phyloP scores from a whole-genome alignment of 2,329 filamentous ascomycete species.

The Colletotrichum lindemuthianum region DNA sequence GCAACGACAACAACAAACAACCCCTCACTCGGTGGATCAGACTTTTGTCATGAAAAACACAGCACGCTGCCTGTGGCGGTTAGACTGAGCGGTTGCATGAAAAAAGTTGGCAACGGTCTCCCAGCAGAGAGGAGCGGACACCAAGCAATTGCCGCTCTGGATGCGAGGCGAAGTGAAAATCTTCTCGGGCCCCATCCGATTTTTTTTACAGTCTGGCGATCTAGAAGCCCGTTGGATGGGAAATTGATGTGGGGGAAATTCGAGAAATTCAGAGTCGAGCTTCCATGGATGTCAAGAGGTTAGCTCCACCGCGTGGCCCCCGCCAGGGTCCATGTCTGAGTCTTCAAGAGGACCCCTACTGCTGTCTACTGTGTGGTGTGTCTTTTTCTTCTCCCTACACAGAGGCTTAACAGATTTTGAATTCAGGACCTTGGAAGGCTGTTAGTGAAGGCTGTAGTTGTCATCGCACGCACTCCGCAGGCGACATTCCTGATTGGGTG shows the following conservation, averaged over 20 bases:
- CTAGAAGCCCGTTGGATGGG: conserved; percentile 19
- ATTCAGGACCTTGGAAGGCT: background rate
- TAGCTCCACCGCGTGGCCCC: background rate
- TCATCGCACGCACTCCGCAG: background rate
- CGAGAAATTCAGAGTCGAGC: background rate
- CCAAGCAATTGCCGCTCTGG: conserved; percentile 13
- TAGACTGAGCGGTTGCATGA: conserved; percentile 15
- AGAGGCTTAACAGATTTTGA: background rate
- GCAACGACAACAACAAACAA: background rate
- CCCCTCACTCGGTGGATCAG: conserved; percentile 1
- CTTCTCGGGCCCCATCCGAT: conserved; percentile 4
- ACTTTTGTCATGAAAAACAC: conserved; percentile 4
- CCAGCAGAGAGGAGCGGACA: conserved; percentile 9
- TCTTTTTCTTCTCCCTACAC: background rate
- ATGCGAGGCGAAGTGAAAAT: conserved; percentile 2
- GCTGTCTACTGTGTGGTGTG: conserved; percentile 1
- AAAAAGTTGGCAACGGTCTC: conserved; percentile 26
- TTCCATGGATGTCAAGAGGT: background rate
- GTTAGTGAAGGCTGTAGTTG: conserved; percentile 3
- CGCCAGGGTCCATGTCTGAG: background rate
- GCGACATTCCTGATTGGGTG: conserved; percentile 17
- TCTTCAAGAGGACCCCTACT: conserved; percentile 10
- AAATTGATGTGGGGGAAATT: conserved; percentile 26
- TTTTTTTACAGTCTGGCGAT: conserved; percentile 11
- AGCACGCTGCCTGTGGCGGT: conserved; percentile 11